Evolutionary conservation across 306 rosid genomes (phyloP), one percentile per base, ranked within the genome.

Genomic region (Alnus glutinosa): DNA sequence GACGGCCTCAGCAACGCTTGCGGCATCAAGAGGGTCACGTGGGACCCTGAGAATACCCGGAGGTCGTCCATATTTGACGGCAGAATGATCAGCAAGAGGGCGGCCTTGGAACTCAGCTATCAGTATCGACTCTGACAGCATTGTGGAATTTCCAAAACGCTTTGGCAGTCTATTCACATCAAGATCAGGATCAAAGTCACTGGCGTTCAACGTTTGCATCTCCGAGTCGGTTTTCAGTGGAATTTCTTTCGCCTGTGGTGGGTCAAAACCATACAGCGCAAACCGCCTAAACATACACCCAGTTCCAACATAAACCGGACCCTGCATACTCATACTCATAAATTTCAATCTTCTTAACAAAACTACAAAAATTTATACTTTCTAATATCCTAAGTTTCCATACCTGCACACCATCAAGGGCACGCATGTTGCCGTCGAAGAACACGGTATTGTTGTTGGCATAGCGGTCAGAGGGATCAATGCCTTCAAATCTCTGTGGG

Each of bases 301-400:
- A 0, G 98, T 94, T 78, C 98, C 98, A 44, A 94, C 94, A 28
- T 94, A 94, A 59, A 94, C 81, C 4, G 97, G 98, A 42, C 98
- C 98, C 84, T 89, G 86, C 49, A 61, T 3, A 44, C 16, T 55
- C 61, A 42, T 6, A 42, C 15, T 19, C 7, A 3, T n/a, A 69
- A 46, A 36, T 16, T 18, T 46, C 34, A 44, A 44, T 23, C 14
- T 32, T 62, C 42, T 10, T 1, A 44, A 2, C 7, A 42, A n/a
- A 67, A 39, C 18, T 32, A 32, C 16, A n/a, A 16, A 48, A 44
- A 7, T n/a, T 37, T 12, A 0, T 32, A 2, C 7, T 2, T 11
- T 49, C 48, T 44, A 23, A 23, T 5, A 23, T 71, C 2, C 5
- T 5, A 28, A 7, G 0, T 3, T 5, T 28, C 5, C 9, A 2